These are phyloP conservation scores for Penicillium sp. DNA, from an alignment of 2,329 filamentous ascomycete species.

Conservation along the genomic window DNA sequence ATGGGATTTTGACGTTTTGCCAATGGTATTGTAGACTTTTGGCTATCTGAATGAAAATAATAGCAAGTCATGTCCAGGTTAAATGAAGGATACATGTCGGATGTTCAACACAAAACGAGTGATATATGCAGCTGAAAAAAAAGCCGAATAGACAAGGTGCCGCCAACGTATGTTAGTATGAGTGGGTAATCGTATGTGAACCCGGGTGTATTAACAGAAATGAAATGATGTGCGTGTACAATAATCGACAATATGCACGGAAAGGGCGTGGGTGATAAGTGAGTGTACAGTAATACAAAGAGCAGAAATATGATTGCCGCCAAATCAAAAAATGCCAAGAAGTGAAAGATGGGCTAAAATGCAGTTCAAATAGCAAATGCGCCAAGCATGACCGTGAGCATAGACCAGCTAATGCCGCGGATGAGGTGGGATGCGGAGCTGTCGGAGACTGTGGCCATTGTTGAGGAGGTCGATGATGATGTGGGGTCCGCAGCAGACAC, in stretches of 20 bases:
- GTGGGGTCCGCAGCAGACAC: conserved; percentile 1
- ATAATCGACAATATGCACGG: neutral
- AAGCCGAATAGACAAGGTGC: neutral
- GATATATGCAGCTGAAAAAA: conserved; percentile 6
- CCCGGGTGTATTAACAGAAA: conserved; percentile 7
- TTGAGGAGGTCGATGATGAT: conserved; percentile 9
- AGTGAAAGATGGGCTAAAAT: conserved; percentile 5
- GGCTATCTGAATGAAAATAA: neutral
- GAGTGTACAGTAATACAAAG: conserved; percentile 5
- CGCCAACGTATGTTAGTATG: conserved; percentile 1
- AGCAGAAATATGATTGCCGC: conserved; percentile 1
- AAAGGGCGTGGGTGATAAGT: neutral
- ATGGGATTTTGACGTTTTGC: neutral
- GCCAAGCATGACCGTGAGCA: conserved; percentile 14
- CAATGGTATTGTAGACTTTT: neutral
- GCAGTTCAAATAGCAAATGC: conserved; percentile 15
- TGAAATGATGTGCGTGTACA: conserved; percentile 2
- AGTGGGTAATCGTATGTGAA: conserved; percentile 1
- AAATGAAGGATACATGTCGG: neutral
- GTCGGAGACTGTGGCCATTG: conserved; percentile 4
- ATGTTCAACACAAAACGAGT: neutral
- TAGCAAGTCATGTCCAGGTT: neutral
- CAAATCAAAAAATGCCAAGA: conserved; percentile 4
- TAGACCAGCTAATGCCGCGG: conserved; percentile 17
- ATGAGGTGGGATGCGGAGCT: conserved; percentile 17